Evolutionary conservation across 257 asterid species (phyloP), one percentile per base, ranked within the genome.

Genomic region (Lycium ferocissimum): DNA sequence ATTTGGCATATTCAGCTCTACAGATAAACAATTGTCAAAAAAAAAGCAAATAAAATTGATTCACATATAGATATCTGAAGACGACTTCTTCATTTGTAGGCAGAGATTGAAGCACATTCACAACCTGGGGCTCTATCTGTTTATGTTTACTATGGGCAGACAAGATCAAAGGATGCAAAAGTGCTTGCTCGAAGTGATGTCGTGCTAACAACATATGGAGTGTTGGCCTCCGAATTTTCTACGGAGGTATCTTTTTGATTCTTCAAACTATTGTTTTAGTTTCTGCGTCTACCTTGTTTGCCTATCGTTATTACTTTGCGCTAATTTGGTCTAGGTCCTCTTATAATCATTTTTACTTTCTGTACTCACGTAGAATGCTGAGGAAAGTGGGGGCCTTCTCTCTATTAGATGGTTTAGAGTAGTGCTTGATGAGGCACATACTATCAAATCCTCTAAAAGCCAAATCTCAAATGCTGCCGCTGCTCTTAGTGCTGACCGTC

Each of bases 381-480:
- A 93, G 78, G 97, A 90, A 78, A 93, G 85, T 83, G 99, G 93
- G 85, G 97, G 97, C 80, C 87, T 96, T 66, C 95, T 89, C 89
- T 93, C 97, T 53, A 91, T 96, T 76, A 88, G 93, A 88, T 96
- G 99, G 99, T 92, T 90, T 89, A 91, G 99, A 90, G 98, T 96
- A 73, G 94, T 94, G 58, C 97, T 94, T 81, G 99, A 96, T 87
- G 99, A 96, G 91, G 98, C 98, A 43, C 99, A 96, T 88, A 95
- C 99, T 69, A 96, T 96, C 82, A 96, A 96, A 89, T 95, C 98
- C 86, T 90, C 97, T 51, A 96, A 96, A 91, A 96, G 99, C 91
- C 99, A 91, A 90, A 83, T 94, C 85, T 96, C 99, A 86, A 84
- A 90, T 86, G 99, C 99, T 81, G 98, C 97, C 40, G 91, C 95